Percentiles rank a stretch among this genome's conserved stretches.
These are phyloP conservation scores for Candida dajiaensis DNA, from an alignment of 805 yeast genomes.

Conservation along the genomic window DNA sequence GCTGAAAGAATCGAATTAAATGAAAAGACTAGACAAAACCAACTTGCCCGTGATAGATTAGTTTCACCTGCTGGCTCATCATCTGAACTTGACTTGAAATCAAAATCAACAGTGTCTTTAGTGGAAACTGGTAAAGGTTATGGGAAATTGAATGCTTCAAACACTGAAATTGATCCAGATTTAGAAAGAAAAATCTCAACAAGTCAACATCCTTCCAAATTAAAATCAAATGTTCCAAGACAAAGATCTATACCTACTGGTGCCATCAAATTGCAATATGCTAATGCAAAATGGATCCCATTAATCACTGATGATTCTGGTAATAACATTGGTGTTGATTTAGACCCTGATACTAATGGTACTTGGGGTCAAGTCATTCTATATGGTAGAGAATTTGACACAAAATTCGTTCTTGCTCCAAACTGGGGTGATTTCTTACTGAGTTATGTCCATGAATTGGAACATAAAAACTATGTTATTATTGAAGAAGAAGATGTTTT, in stretches of 20 bases:
- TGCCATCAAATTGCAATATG: conserved; percentile 66
- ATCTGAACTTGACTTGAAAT: conserved; percentile 14
- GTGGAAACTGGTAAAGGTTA: conserved; percentile 26
- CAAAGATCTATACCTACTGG: conserved; percentile 76
- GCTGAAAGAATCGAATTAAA: conserved; percentile 36
- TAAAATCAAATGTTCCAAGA: conserved; percentile 38
- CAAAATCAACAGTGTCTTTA: conserved; percentile 17
- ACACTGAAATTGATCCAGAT: conserved; percentile 11
- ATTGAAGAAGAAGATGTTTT: conserved; percentile 62
- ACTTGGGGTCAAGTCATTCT: conserved; percentile 86
- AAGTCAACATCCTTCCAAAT: conserved; percentile 20
- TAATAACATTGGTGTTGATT: conserved; percentile 85
- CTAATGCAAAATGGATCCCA: conserved; percentile 93
- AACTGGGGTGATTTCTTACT: conserved; percentile 87
- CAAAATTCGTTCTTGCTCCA: conserved; percentile 78
- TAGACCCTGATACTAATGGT: conserved; percentile 76
- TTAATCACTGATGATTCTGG: conserved; percentile 84
- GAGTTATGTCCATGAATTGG: conserved; percentile 80
- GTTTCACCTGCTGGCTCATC: conserved; percentile 24
- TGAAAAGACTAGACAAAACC: conserved; percentile 18
- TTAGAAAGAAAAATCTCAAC: conserved; percentile 17
- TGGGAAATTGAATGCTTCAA: conserved; percentile 16
- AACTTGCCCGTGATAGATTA: conserved; percentile 16
- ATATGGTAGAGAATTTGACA: conserved; percentile 92
- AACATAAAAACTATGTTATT: conserved; percentile 72